phyloP scores from a whole-genome alignment of 805 yeast genomes.

The Metschnikowia picachoensis region DNA sequence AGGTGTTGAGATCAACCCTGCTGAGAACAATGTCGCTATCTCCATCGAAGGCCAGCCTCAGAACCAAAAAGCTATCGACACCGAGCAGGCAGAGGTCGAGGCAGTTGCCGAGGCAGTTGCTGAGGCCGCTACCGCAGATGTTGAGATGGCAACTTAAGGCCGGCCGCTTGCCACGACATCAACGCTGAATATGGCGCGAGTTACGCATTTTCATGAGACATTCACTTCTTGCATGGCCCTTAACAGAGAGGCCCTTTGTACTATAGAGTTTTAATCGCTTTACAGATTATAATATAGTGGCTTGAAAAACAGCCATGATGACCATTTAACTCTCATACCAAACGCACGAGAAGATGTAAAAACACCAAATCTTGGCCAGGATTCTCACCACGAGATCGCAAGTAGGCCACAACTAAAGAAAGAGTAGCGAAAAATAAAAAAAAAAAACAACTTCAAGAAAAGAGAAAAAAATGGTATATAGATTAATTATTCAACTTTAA shows the following conservation, averaged over 20 bases:
- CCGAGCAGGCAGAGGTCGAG: slow-evolving; percentile 9
- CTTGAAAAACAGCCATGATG: slow-evolving; percentile 10
- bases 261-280: slow-evolving; percentile 14
- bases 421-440: not conserved
- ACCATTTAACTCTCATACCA: slow-evolving; percentile 7
- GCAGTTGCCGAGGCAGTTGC: slow-evolving; percentile 15
- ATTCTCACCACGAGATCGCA: not conserved
- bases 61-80: slow-evolving; percentile 11
- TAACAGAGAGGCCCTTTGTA: slow-evolving; percentile 11
- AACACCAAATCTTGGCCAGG: not conserved
- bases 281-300: slow-evolving; percentile 14
- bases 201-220: slow-evolving; percentile 8
- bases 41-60: slow-evolving; percentile 21
- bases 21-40: slow-evolving; percentile 25
- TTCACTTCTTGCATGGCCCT: slow-evolving; percentile 12
- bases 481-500: not conserved
- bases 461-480: slow-evolving; percentile 4
- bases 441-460: not conserved
- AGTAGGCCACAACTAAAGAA: not conserved
- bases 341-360: slow-evolving; percentile 4
- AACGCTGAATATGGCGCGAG: not conserved
- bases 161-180: not conserved
- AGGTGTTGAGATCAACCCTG: slow-evolving; percentile 16
- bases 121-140: slow-evolving; percentile 15
- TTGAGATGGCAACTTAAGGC: slow-evolving; percentile 18